Evolutionary conservation across 2,329 filamentous ascomycete genomes (phyloP).

Genomic region (Zymoseptoria passerinii): DNA sequence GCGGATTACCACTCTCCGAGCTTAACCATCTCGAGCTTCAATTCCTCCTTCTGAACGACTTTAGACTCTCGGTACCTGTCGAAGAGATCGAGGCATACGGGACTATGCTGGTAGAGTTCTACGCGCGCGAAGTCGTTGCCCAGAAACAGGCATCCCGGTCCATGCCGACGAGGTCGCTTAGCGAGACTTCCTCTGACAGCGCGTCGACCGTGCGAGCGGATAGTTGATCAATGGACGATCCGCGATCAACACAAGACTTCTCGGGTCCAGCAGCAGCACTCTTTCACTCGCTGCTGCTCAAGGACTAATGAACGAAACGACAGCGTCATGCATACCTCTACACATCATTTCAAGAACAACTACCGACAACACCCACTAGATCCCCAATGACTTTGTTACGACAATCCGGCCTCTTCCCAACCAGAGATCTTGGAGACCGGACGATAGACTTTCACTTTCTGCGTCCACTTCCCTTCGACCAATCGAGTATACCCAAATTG

Average conservation of each 20-base stretch:
- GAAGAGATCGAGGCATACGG: constrained; percentile 96
- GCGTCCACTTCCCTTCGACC: neutral
- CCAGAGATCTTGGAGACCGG: neutral
- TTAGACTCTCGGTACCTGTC: constrained; percentile 82
- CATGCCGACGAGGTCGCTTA: constrained; percentile 22
- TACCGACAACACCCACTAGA: neutral
- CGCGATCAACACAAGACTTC: neutral
- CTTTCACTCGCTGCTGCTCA: neutral
- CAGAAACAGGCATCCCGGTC: constrained; percentile 43
- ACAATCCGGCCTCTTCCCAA: neutral
- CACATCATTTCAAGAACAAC: neutral
- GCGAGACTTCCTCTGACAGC: constrained; percentile 27
- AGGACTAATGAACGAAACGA: neutral
- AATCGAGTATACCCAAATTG: constrained; percentile 5
- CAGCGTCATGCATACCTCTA: neutral
- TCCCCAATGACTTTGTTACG: neutral
- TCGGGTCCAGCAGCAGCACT: neutral
- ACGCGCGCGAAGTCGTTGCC: constrained; percentile 77
- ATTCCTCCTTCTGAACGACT: constrained; percentile 92
- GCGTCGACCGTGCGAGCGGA: constrained; percentile 18
- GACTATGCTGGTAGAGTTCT: constrained; percentile 98
- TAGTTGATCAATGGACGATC: neutral
- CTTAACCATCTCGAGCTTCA: constrained; percentile 94
- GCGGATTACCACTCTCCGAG: constrained; percentile 81
- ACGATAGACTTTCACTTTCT: constrained; percentile 2